Evolutionary conservation across 306 rosid species (phyloP).

Genomic region (barrel medic (Medicago truncatula)): DNA sequence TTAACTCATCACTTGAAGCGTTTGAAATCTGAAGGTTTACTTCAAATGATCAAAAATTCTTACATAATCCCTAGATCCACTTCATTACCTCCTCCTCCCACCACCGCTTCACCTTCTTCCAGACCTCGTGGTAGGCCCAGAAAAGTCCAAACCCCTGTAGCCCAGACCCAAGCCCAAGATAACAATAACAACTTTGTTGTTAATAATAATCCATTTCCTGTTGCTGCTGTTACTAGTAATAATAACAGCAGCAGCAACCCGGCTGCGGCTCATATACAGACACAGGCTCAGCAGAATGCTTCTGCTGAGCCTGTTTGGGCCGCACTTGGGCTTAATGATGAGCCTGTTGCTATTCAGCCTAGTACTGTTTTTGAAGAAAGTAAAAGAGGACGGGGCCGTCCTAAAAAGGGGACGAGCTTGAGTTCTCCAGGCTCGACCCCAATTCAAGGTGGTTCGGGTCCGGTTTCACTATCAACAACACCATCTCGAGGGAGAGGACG

Average conservation of each 20-base stretch:
- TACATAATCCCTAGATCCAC: constrained; percentile 76
- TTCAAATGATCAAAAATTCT: constrained; percentile 74
- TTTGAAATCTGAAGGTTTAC: constrained; percentile 62
- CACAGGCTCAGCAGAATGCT: constrained; percentile 37
- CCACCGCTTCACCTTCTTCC: background rate
- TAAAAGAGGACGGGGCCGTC: constrained; percentile 67
- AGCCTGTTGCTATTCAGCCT: constrained; percentile 37
- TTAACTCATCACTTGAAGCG: constrained; percentile 78
- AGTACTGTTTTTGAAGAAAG: background rate
- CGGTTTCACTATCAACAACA: background rate
- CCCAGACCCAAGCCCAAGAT: background rate
- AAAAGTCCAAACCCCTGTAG: constrained; percentile 46
- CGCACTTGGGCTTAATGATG: constrained; percentile 72
- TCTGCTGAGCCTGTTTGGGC: constrained; percentile 58
- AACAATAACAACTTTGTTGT: background rate
- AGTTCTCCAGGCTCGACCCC: background rate
- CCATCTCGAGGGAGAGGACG: constrained; percentile 58
- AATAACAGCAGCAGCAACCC: background rate
- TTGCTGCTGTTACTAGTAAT: background rate
- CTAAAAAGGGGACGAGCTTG: constrained; percentile 35
- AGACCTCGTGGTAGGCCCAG: constrained; percentile 73
- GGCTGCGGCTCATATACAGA: background rate
- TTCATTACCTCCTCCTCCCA: background rate
- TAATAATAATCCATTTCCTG: background rate
- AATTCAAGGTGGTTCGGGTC: background rate